Percentiles rank a stretch among this genome's conserved stretches.
Conservation (phyloP, 768 basidiomycete genomes). For the Gloeophyllum trabeum region DNA sequence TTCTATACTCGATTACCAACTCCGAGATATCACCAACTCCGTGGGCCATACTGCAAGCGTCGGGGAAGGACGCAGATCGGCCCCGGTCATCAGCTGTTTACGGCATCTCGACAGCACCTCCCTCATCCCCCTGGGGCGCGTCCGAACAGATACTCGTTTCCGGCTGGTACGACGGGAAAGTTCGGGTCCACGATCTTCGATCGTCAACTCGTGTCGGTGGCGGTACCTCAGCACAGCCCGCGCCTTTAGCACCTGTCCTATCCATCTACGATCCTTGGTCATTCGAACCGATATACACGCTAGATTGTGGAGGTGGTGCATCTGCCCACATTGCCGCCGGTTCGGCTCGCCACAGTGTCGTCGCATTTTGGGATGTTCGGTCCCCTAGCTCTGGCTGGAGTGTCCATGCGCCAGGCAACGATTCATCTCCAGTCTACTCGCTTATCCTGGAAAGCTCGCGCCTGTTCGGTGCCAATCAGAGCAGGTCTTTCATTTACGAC, state of each 20-base stretch:
- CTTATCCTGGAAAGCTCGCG: conserved; percentile 68
- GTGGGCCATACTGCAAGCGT: conserved; percentile 33
- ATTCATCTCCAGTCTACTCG: conserved; percentile 68
- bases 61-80: conserved; percentile 12
- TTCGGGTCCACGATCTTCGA: conserved; percentile 69
- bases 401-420: conserved; percentile 71
- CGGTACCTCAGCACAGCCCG: conserved; percentile 5
- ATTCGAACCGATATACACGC: conserved; percentile 62
- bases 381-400: conserved; percentile 56
- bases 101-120: conserved; percentile 50
- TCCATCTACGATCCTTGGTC: conserved; percentile 58
- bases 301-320: conserved; percentile 65
- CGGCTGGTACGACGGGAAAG: conserved; percentile 75
- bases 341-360: conserved; percentile 62
- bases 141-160: conserved; percentile 65
- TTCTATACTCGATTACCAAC: conserved; percentile 40
- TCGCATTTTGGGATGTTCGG: conserved; percentile 78
- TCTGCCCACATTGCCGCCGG: conserved; percentile 64
- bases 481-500: conserved; percentile 68
- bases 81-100: conserved; percentile 50
- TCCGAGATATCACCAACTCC: conserved; percentile 35
- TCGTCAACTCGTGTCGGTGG: conserved; percentile 17
- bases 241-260: conserved; percentile 42
- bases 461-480: conserved; percentile 69
- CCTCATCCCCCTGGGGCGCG: conserved; percentile 54